A percentile compares a stretch with the other conserved stretches of the same genome.
Evolutionary conservation across 805 yeast species (phyloP).

Genomic region (Isabelozyma pseudorhagii): DNA sequence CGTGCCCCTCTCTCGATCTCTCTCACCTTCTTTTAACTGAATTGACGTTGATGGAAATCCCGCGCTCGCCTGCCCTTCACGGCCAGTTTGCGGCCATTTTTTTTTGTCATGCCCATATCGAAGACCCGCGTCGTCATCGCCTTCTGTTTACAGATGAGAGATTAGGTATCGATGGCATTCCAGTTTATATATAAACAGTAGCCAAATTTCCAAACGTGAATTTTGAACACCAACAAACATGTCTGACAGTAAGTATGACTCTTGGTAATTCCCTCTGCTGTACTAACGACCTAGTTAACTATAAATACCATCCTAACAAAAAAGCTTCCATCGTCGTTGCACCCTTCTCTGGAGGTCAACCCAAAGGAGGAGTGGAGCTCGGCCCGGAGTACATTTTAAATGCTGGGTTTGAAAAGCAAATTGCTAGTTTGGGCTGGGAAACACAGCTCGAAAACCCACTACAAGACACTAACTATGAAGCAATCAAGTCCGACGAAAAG

Average conservation of each 20-base stretch:
- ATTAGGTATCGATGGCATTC: too few species aligned
- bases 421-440: slow-evolving; percentile 73
- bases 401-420: slow-evolving; percentile 63
- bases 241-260: not conserved
- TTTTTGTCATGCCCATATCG: not conserved
- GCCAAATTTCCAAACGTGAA: not conserved
- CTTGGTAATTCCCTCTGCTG: not conserved
- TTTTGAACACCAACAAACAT: not conserved
- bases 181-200: too few species aligned
- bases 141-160: too few species aligned
- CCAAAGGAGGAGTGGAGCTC: slow-evolving; percentile 86
- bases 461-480: slow-evolving; percentile 42
- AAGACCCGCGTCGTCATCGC: too few species aligned
- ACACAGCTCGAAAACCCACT: slow-evolving; percentile 54
- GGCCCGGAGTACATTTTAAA: slow-evolving; percentile 84
- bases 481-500: slow-evolving; percentile 41
- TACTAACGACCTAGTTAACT: slow-evolving; percentile 27
- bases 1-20: too few species aligned
- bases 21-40: not conserved
- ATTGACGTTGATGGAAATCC: not conserved
- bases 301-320: slow-evolving; percentile 52
- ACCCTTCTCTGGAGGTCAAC: slow-evolving; percentile 96
- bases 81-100: not conserved
- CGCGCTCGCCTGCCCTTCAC: not conserved
- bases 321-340: slow-evolving; percentile 75